Conservation (phyloP, 768 basidiomycete species). For the Russula earlei region DNA sequence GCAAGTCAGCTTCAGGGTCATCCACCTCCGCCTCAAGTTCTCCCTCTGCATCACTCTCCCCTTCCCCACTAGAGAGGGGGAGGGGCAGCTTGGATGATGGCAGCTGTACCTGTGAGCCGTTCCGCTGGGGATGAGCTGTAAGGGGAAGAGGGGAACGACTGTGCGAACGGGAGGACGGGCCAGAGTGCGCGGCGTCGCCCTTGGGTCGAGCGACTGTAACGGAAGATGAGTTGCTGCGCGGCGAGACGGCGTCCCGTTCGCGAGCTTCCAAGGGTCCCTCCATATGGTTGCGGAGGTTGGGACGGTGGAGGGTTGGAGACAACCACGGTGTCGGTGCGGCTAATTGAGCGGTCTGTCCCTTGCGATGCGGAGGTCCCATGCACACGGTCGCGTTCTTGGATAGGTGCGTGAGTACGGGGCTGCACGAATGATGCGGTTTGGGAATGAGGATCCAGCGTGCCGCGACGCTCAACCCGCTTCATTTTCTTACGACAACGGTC, state of each 20-base stretch:
- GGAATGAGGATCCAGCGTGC: constrained; percentile 41
- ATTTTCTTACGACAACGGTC: constrained; percentile 77
- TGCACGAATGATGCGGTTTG: constrained; percentile 11
- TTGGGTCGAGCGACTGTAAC: constrained; percentile 8
- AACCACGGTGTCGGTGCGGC: constrained; percentile 17
- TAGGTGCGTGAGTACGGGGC: constrained; percentile 3
- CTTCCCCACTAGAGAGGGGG: constrained; percentile 24
- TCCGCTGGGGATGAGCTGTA: constrained; percentile 5
- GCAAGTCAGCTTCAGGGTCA: constrained; percentile 29
- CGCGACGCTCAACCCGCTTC: constrained; percentile 68
- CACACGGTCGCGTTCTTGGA: constrained; percentile 7
- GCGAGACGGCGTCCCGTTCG: constrained; percentile 13
- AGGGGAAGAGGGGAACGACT: constrained; percentile 7
- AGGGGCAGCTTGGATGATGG: constrained; percentile 3
- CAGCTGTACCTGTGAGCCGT: constrained; percentile 11
- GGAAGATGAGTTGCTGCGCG: constrained; percentile 34
- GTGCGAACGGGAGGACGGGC: constrained; percentile 16
- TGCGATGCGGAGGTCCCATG: constrained; percentile 1
- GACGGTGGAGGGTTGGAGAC: not conserved
- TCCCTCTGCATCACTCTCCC: constrained; percentile 30
- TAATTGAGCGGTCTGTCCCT: constrained; percentile 11
- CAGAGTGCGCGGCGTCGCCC: constrained; percentile 24
- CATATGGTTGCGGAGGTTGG: constrained; percentile 4
- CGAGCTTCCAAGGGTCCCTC: constrained; percentile 3
- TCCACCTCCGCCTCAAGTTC: constrained; percentile 30